Evolutionary conservation across 179 eudicot species (phyloP), one percentile per base, ranked within the genome.

Genomic region (Patellifolia procumbens): DNA sequence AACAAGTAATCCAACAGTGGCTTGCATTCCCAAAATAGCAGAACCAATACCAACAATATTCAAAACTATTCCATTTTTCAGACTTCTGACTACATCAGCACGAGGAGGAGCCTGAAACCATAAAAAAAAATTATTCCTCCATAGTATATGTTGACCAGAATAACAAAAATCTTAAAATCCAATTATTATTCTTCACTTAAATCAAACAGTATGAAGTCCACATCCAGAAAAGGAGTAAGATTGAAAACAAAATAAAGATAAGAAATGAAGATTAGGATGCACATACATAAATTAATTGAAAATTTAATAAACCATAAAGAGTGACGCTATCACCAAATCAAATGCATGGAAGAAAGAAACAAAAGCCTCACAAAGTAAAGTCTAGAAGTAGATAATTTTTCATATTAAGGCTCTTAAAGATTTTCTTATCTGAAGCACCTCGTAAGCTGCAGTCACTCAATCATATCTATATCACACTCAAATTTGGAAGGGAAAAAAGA

Each of bases 71-170:
- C 97, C 93, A 75, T 89, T 90, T 85, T 83, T 87, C 82, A 95
- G 78, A 84, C 98, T 87, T 75, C 81, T 87, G 66, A 95, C 90
- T 32, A 95, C 99, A 79, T 93, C 92, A 70, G 92, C 92, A 76
- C 97, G 97, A 81, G 99, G 97, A 74, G 99, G 97, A 74, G 98
- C 99, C 99, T 95, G 88, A 82, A 85, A 77, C 3, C 68, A 67
- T 34, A 45, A 43, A 15, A 58, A 62, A 7, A 26, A n/a, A 26
- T 34, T 9, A n/a, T 19, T 39, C 34, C 46, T 42, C 28, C 15
- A 20, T 19, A 52, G 39, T 39, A 16, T 8, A 28, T 22, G 29
- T 16, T 24, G 19, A 20, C 55, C 13, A 16, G 11, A 26, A 64
- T 39, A 43, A 12, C 1, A 26, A n/a, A 5, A 73, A 13, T n/a